These are phyloP conservation scores for Phaeomoniella chlamydospora DNA, from an alignment of 2,329 filamentous ascomycete species.

Conservation along the genomic window DNA sequence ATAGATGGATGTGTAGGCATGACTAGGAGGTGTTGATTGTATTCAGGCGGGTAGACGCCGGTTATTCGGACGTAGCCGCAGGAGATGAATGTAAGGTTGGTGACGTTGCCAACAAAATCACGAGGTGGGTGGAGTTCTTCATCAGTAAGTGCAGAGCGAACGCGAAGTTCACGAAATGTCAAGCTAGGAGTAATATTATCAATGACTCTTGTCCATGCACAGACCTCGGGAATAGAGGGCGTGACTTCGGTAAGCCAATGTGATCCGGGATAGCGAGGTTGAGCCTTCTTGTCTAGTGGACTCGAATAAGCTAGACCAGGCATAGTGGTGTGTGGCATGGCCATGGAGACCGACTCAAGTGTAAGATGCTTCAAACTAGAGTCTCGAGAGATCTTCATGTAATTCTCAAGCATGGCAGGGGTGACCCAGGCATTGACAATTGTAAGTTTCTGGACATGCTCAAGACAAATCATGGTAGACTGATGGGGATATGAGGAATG, in stretches of 20 bases:
- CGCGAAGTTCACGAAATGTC: constrained; percentile 20
- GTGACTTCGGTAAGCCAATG: constrained; percentile 15
- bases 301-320: not conserved
- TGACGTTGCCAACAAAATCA: constrained; percentile 18
- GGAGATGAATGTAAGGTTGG: constrained; percentile 38
- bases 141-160: constrained; percentile 12
- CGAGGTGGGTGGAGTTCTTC: constrained; percentile 4
- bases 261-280: constrained; percentile 7
- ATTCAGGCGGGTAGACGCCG: constrained; percentile 18
- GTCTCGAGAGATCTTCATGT: constrained; percentile 34
- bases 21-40: constrained; percentile 22
- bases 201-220: constrained; percentile 36
- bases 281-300: constrained; percentile 4
- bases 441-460: constrained; percentile 42
- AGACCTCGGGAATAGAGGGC: constrained; percentile 18
- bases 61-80: constrained; percentile 41
- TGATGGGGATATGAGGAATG: constrained; percentile 7
- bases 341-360: constrained; percentile 52
- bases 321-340: constrained; percentile 21
- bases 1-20: constrained; percentile 8
- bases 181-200: constrained; percentile 34
- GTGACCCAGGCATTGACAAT: constrained; percentile 57
- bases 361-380: constrained; percentile 37
- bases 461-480: constrained; percentile 35
- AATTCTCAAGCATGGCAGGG: constrained; percentile 39